A percentile compares a stretch with the other conserved stretches of the same genome.
Conservation (phyloP, 306 rosid species). For the Citrullus amarus region DNA sequence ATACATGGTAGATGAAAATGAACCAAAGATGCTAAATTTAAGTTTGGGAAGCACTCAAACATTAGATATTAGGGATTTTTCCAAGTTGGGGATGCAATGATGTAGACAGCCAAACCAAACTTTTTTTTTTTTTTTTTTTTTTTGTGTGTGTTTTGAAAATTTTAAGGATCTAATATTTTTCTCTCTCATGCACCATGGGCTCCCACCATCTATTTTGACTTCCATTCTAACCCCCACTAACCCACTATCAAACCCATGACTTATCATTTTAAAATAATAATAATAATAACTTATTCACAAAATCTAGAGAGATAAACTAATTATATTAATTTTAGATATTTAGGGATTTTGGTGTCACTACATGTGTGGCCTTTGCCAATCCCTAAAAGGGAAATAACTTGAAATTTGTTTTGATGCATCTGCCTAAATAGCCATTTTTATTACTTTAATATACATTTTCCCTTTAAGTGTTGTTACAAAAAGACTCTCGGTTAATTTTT, state of each 20-base stretch:
- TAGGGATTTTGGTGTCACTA: not conserved
- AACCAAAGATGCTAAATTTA: not conserved
- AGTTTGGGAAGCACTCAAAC: not conserved
- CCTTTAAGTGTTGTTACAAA: not conserved
- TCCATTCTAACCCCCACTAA: constrained; percentile 3
- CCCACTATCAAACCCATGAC: not conserved
- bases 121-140: not conserved
- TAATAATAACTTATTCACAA: no score
- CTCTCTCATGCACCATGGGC: not conserved
- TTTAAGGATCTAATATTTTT: not conserved
- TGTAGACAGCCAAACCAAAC: constrained; percentile 2
- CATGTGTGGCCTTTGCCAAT: not conserved
- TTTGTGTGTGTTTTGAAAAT: not conserved
- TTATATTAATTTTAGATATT: not conserved
- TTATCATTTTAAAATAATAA: not conserved
- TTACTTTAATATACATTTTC: not conserved
- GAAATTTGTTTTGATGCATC: not conserved
- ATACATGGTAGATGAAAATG: not conserved
- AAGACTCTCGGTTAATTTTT: no score
- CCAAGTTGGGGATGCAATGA: not conserved
- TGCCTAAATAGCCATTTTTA: not conserved
- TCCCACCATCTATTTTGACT: constrained; percentile 2
- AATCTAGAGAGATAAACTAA: not conserved
- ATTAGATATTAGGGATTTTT: not conserved
- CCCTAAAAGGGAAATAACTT: not conserved